phyloP scores from a whole-genome alignment of 176 grass and related monocot genomes.

The Juncus inflexus region DNA sequence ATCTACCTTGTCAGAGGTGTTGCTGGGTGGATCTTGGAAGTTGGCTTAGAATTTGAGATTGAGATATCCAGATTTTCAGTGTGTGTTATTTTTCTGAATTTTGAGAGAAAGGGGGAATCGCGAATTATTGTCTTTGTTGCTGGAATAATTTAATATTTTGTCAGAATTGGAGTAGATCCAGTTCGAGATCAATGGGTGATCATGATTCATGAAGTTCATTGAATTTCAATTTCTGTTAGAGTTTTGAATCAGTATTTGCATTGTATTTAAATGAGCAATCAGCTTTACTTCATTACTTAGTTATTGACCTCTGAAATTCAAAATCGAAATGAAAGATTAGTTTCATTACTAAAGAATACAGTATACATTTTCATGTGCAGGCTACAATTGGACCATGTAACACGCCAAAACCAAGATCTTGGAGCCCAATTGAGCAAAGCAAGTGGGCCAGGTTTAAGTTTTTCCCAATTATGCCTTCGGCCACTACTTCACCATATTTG shows the following conservation, averaged over 20 bases:
- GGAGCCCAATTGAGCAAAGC: constrained; percentile 88
- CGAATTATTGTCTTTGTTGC: constrained; percentile 2
- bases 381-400: constrained; percentile 80
- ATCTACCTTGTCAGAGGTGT: constrained; percentile 12
- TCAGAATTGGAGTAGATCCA: constrained; percentile 4
- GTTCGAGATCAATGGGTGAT: too few relatives aligned
- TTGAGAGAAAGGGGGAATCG: too few relatives aligned
- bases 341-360: too few relatives aligned
- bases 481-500: not conserved
- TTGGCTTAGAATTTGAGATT: constrained; percentile 1
- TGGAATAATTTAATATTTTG: constrained; percentile 7
- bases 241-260: too few relatives aligned
- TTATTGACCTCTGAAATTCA: constrained; percentile 23
- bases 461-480: not conserved
- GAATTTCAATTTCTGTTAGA: too few relatives aligned
- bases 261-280: too few relatives aligned
- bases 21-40: constrained; percentile 33
- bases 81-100: too few relatives aligned
- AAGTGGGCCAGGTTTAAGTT: constrained; percentile 84
- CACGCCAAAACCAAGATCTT: constrained; percentile 73
- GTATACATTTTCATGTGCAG: constrained; percentile 27
- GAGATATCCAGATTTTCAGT: too few relatives aligned
- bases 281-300: not conserved
- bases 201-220: too few relatives aligned
- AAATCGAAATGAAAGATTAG: not conserved